Evolutionary conservation across 768 basidiomycete species (phyloP), one percentile per base, ranked within the genome.

Genomic region (Pholiota molesta): DNA sequence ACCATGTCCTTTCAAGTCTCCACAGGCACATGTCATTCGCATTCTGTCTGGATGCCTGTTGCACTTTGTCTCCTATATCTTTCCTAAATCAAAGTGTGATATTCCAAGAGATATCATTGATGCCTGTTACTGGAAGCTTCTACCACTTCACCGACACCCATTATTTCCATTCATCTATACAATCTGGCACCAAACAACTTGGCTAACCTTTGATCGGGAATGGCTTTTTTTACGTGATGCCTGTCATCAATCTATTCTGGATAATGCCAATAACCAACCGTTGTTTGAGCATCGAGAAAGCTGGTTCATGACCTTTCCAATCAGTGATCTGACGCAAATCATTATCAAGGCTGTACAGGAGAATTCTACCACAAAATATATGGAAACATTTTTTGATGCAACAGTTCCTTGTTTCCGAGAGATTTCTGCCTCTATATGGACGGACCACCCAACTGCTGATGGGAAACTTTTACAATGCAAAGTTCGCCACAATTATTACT

Each of bases 1-100:
- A 3, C 55, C 26, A 28, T 57, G 55, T 26, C 26, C 55, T 23
- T 57, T 45, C 28, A 42, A 45, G 28, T 57, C 55, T 37, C 55
- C 55, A 11, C 55, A 57, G 13, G 47, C 55, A 3, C 31, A 7
- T 31, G 31, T 5, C 2, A 1, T 31, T 1, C 42, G n/a, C 1
- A 6, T 19, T 3, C 8, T 44, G 1, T 21, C 1, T 31, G 31
- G 6, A 7, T 4, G 1, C 6, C 31, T 29, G 29, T 6, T 29
- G 29, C 29, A 6, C 6, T 29, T 29, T 3, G 6, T 29, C 29
- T 29, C 29, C 29, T 6, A 1, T 7, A 31, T 31, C 6, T 31
- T 31, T n/a, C n/a, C n/a, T n/a, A n/a, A n/a, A n/a, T n/a, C n/a
- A n/a, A n/a, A n/a, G n/a, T n/a, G n/a, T n/a, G n/a, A n/a, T n/a